Percentiles rank a stretch among this genome's conserved stretches.
Conservation (phyloP, 2,329 filamentous ascomycete species). For the Huntiella decipiens region DNA sequence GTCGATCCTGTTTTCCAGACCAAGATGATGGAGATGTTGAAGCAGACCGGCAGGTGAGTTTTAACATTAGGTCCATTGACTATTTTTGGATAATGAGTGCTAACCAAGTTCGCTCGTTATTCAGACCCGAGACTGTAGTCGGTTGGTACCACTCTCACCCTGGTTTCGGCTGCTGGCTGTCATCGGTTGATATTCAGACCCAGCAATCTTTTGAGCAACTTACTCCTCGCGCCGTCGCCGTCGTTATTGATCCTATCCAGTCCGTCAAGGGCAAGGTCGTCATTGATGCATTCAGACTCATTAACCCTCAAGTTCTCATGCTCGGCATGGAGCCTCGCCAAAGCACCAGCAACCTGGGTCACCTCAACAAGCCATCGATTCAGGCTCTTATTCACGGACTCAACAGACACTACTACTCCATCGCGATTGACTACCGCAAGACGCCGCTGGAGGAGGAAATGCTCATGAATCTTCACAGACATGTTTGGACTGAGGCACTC, state of each 20-base stretch:
- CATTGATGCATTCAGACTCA: constrained; percentile 95
- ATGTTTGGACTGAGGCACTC: constrained; percentile 94
- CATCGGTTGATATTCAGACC: constrained; percentile 97
- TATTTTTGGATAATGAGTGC: background rate
- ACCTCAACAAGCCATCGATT: constrained; percentile 98
- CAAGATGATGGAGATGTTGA: constrained; percentile 99
- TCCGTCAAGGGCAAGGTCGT: constrained; percentile 99
- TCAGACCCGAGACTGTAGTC: constrained; percentile 84
- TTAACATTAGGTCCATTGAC: background rate
- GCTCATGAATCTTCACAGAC: constrained; percentile 99
- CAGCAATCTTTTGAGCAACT: constrained; percentile 99
- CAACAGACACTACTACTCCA: constrained; percentile 98
- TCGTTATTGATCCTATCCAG: constrained; percentile 96
- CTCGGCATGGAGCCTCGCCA: constrained; percentile 95
- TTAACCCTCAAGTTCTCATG: constrained; percentile 94
- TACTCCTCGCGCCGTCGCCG: constrained; percentile 86
- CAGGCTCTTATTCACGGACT: constrained; percentile 95
- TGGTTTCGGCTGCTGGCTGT: constrained; percentile 97
- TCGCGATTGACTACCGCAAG: constrained; percentile 95
- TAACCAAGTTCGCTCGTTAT: background rate
- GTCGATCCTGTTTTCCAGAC: constrained; percentile 98
- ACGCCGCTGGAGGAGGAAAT: constrained; percentile 97
- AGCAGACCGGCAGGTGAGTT: constrained; percentile 78
- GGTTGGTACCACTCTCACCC: constrained; percentile 99
- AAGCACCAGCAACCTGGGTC: constrained; percentile 91